These are phyloP conservation scores for Puccinia polysora DNA, from an alignment of 1,284 basidiomycete genomes.

Conservation along the genomic window DNA sequence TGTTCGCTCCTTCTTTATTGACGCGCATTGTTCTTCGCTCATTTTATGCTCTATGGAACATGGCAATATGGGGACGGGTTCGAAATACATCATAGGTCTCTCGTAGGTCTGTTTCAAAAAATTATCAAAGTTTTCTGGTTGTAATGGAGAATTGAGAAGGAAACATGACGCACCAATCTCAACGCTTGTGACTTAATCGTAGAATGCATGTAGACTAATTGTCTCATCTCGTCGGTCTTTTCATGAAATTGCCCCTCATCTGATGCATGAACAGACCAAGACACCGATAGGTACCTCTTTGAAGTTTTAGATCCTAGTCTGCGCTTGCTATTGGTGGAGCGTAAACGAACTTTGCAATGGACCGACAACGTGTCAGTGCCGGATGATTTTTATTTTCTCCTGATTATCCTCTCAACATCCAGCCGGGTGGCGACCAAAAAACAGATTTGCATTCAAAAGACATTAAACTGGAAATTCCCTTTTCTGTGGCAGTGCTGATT, in stretches of 20 bases:
- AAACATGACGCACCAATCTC: too few relatives aligned
- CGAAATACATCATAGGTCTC: conserved; percentile 17
- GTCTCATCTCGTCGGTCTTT: too few relatives aligned
- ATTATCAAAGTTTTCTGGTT: too few relatives aligned
- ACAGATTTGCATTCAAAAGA: too few relatives aligned
- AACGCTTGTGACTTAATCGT: too few relatives aligned
- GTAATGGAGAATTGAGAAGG: too few relatives aligned
- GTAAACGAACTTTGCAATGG: conserved; percentile 28
- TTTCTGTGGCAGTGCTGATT: conserved; percentile 29
- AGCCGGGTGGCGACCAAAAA: too few relatives aligned
- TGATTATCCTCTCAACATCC: neutral
- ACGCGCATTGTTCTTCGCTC: neutral
- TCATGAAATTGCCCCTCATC: neutral
- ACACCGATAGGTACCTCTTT: conserved; percentile 37
- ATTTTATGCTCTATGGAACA: neutral
- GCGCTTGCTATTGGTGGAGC: neutral
- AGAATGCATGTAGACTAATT: too few relatives aligned
- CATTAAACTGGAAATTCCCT: neutral
- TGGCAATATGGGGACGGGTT: too few relatives aligned
- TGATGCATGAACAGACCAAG: conserved; percentile 6
- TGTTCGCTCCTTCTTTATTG: too few relatives aligned
- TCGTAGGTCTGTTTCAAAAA: conserved; percentile 12
- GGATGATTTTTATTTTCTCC: neutral
- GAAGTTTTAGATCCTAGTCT: conserved; percentile 31
- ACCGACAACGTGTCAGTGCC: conserved; percentile 39